Conservation (phyloP, 1,284 basidiomycete genomes). For the Mycosarcoma mackinlayi region DNA sequence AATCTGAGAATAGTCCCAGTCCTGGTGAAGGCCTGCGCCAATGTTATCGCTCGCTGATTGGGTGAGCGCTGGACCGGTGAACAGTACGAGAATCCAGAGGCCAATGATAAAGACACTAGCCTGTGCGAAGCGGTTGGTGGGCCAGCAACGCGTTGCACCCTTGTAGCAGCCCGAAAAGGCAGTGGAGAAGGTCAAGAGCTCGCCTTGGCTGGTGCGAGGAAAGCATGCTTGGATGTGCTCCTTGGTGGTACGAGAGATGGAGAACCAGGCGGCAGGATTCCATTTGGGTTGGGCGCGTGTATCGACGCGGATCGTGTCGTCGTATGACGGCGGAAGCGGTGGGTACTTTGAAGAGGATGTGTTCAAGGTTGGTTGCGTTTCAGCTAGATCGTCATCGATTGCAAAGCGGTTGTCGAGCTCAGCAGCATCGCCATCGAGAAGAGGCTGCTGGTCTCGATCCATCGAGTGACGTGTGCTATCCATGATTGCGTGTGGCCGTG, state of each 20-base stretch:
- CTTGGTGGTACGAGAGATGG: conserved; percentile 42
- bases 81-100: conserved; percentile 57
- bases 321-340: conserved; percentile 56
- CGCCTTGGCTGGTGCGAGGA: conserved; percentile 36
- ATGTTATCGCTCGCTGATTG: conserved; percentile 9
- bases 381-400: conserved; percentile 51
- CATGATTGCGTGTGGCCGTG: conserved; percentile 22
- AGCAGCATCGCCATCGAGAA: conserved; percentile 29
- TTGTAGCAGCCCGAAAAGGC: conserved; percentile 31
- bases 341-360: conserved; percentile 51
- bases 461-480: conserved; percentile 23
- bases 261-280: conserved; percentile 44
- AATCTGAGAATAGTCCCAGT: conserved; percentile 46
- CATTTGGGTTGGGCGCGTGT: conserved; percentile 22
- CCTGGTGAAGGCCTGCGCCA: conserved; percentile 32
- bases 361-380: conserved; percentile 21
- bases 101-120: conserved; percentile 55
- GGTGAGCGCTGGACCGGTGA: conserved; percentile 42
- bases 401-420: conserved; percentile 55
- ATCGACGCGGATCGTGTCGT: conserved; percentile 46
- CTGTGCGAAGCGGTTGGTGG: conserved; percentile 54
- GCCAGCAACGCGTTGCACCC: conserved; percentile 50
- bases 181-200: conserved; percentile 35
- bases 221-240: conserved; percentile 52
- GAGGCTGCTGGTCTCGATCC: conserved; percentile 37